Conservation (phyloP, 805 yeast species). For the Metschnikowia chrysomelidarum region DNA sequence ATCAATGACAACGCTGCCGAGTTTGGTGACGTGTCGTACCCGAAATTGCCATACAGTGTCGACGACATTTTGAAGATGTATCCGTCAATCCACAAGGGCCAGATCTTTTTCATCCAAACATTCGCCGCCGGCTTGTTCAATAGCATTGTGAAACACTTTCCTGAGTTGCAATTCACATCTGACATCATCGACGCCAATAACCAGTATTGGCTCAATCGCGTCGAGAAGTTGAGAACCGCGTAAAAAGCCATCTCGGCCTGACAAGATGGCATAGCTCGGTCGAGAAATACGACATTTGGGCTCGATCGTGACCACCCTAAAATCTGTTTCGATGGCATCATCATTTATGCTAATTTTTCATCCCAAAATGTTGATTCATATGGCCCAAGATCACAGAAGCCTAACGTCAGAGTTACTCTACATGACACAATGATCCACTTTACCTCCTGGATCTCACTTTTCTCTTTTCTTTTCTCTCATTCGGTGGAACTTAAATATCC, state of each 20-base stretch:
- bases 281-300: too few species aligned
- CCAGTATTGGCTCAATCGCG: constrained; percentile 49
- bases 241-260: constrained; percentile 1
- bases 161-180: constrained; percentile 56
- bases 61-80: constrained; percentile 45
- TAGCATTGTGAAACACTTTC: constrained; percentile 59
- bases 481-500: background rate
- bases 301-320: too few species aligned
- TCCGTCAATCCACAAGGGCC: constrained; percentile 63
- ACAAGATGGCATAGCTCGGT: background rate
- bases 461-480: background rate
- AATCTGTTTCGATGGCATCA: too few species aligned
- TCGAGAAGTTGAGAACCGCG: constrained; percentile 5
- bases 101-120: constrained; percentile 75
- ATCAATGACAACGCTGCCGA: constrained; percentile 12
- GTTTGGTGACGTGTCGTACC: constrained; percentile 22
- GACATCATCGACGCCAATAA: constrained; percentile 54
- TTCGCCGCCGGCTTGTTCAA: constrained; percentile 78
- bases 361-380: too few species aligned
- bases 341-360: too few species aligned
- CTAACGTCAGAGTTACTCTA: too few species aligned
- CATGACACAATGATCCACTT: too few species aligned
- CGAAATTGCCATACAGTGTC: constrained; percentile 38
- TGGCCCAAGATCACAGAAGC: too few species aligned
- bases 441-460: too few species aligned